A percentile compares a stretch with the other conserved stretches of the same genome.
Evolutionary conservation across 2,329 filamentous ascomycete species (phyloP).

Genomic region (Alternaria tenuissima): DNA sequence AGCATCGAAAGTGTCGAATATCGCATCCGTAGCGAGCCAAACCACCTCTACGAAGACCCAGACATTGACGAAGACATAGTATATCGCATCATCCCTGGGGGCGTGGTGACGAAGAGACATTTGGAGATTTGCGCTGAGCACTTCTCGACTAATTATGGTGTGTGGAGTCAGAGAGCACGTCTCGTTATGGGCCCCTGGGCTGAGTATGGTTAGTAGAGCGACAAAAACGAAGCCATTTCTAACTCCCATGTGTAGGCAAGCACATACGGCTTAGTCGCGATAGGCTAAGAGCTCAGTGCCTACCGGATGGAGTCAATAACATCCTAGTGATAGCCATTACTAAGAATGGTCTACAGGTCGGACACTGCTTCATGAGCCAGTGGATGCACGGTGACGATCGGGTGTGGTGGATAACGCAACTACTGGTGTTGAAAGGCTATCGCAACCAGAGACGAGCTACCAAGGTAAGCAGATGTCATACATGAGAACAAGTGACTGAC

Average conservation of each 20-base stretch:
- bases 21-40: slow-evolving; percentile 8
- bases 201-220: neutral
- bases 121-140: slow-evolving; percentile 4
- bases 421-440: slow-evolving; percentile 14
- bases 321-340: slow-evolving; percentile 12
- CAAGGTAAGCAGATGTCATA: slow-evolving; percentile 3
- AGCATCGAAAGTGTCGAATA: neutral
- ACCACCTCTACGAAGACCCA: slow-evolving; percentile 9
- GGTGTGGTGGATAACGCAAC: slow-evolving; percentile 22
- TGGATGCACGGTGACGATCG: slow-evolving; percentile 12
- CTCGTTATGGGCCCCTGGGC: neutral
- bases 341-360: slow-evolving; percentile 1
- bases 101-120: neutral
- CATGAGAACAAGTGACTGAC: neutral
- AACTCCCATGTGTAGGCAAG: neutral
- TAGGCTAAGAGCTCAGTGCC: neutral
- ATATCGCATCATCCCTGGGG: slow-evolving; percentile 11
- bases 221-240: neutral
- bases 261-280: neutral
- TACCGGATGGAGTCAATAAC: slow-evolving; percentile 11
- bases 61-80: slow-evolving; percentile 13
- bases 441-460: slow-evolving; percentile 21
- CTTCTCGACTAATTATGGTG: slow-evolving; percentile 6
- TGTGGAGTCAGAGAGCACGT: slow-evolving; percentile 1
- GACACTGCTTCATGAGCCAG: slow-evolving; percentile 19